Percentiles rank a stretch among this genome's conserved stretches.
These are phyloP conservation scores for Alternaria hordeiaustralica DNA, from an alignment of 2,329 filamentous ascomycete genomes.

Conservation along the genomic window DNA sequence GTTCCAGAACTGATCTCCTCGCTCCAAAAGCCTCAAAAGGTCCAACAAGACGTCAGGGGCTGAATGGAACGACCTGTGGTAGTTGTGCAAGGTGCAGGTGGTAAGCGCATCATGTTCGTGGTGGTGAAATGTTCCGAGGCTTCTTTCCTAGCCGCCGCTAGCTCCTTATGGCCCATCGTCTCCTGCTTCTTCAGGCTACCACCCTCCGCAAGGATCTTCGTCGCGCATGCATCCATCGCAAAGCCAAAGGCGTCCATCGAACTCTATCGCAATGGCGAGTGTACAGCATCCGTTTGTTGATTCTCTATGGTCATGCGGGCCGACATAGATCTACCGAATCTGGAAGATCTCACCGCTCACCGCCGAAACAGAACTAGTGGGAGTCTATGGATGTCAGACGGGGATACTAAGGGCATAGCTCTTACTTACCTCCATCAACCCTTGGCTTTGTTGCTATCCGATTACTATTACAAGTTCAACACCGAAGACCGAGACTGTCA, in stretches of 20 bases:
- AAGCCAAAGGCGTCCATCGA: background rate
- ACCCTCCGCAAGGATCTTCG: background rate
- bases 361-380: background rate
- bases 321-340: background rate
- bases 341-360: background rate
- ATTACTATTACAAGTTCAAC: background rate
- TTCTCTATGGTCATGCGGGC: background rate
- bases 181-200: slow-evolving; percentile 1
- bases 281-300: background rate
- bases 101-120: background rate
- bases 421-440: no score
- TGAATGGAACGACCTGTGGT: background rate
- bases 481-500: background rate
- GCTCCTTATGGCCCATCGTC: background rate
- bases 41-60: background rate
- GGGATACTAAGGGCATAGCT: background rate
- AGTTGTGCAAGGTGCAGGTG: background rate
- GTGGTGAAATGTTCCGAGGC: background rate
- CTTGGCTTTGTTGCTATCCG: background rate
- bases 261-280: background rate
- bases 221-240: background rate
- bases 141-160: background rate
- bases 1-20: background rate
- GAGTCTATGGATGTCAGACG: background rate
- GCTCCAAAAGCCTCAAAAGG: background rate